Evolutionary conservation across 169 alveolate species (phyloP), one percentile per base, ranked within the genome.

Genomic region (Eimeria acervulina): DNA sequence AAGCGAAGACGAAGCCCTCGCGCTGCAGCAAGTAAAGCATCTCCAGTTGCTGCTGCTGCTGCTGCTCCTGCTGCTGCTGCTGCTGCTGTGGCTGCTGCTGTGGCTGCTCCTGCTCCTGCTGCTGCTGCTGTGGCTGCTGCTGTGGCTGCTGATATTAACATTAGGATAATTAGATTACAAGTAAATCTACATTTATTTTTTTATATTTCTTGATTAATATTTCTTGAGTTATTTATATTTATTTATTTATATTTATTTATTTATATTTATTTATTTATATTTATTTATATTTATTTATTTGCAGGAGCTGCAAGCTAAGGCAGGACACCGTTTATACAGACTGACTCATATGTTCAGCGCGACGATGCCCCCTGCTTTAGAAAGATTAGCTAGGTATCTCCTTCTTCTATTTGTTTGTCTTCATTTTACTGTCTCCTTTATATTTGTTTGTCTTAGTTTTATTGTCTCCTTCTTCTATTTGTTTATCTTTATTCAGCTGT

Each of bases 351-450:
- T 99, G 99, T 99, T 98, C 96, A 98, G 99, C 44, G 99, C 99
- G 4, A 99, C 99, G 1, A 99, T 99, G 99, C 99, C 99, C 52
- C 98, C 99, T 63, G 98, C 99, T n/a, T 98, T 99, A 28, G 99
- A 99, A 95, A 97, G 98, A 70, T 92, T 99, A 28, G 99, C 99
- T n/a, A 97, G 97, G 97, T 96, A 17, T 52, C 17, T 52, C 66
- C 17, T 52, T 52, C 10, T 52, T 52, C 17, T 52, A 52, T 52
- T 13, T 52, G 17, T 52, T 52, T 52, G 66, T 52, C 28, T n/a
- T 26, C 10, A 19, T 21, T n/a, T 33, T 8, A 8, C 70, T n/a
- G 26, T 52, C 12, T n/a, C n/a, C n/a, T n/a, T n/a, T n/a, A n/a
- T n/a, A n/a, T n/a, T n/a, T n/a, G n/a, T n/a, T n/a, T n/a, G n/a